Conservation (phyloP, 2,329 filamentous ascomycete genomes). For the Colletotrichum cuscutae region DNA sequence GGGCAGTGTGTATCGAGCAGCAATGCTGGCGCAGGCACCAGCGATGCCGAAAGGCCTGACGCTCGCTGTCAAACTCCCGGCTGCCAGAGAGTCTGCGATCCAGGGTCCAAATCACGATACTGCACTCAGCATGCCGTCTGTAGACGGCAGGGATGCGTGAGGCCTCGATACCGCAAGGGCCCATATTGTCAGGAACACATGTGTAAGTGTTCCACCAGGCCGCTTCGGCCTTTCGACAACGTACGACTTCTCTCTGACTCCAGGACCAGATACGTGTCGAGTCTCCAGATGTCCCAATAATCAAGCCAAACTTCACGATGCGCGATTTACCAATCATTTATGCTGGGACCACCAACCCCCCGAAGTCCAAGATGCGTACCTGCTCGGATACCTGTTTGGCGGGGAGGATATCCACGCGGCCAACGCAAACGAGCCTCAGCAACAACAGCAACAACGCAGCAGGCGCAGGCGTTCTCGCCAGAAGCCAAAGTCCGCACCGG, state of each 20-base stretch:
- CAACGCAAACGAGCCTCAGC: background rate
- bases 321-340: constrained; percentile 27
- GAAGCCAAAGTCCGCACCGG: background rate
- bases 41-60: background rate
- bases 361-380: constrained; percentile 13
- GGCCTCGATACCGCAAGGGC: constrained; percentile 21
- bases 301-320: constrained; percentile 25
- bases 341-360: constrained; percentile 29
- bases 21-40: background rate
- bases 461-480: constrained; percentile 19
- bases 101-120: constrained; percentile 24
- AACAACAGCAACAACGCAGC: constrained; percentile 22
- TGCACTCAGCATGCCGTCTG: constrained; percentile 27
- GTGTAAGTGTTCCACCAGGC: constrained; percentile 22
- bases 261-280: constrained; percentile 29
- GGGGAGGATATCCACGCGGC: background rate
- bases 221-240: background rate
- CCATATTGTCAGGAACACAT: constrained; percentile 33
- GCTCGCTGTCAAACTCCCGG: constrained; percentile 26
- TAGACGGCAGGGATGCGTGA: constrained; percentile 28
- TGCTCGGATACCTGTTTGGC: background rate
- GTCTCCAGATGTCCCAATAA: constrained; percentile 22
- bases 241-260: constrained; percentile 11
- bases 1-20: constrained; percentile 31
- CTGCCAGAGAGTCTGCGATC: constrained; percentile 18